Evolutionary conservation across 2,329 filamentous ascomycete species (phyloP), one percentile per base, ranked within the genome.

Genomic region (Alternaria consortialis): DNA sequence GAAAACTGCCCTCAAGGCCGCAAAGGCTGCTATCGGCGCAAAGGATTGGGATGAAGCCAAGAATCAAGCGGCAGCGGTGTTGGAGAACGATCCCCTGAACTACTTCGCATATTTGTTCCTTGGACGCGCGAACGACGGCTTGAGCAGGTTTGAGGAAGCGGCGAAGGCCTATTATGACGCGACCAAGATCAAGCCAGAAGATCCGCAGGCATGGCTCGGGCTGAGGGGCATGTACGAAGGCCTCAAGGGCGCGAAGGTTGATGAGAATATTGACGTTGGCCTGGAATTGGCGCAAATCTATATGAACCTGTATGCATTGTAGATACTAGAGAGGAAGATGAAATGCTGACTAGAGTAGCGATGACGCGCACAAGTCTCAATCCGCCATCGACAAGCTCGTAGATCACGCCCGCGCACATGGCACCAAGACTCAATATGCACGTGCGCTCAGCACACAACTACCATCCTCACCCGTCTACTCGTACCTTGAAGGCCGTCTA

Each of bases 101-200:
- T 95, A 97, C 79, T 92, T 94, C 78, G 93, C 88, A 86, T 87
- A 92, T 66, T 85, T 98, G n/a, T 96, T 97, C 74, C 83, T 97
- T 17, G 95, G 92, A 2, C 92, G 96, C 76, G 91, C 92, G 2
- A 83, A 90, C 46, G 93, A 97, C 77, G 95, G 93, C 76, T 86
- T 90, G 63, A 87, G 88, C 62, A 86, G 88, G 62, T 80, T 85
- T 7, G 88, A 91, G 7, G 90, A 92, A 40, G 89, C 95, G 0
- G 93, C 95, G 69, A 86, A 85, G 34, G 87, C 89, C 1, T 98
- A 98, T 78, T 83, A 85, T 40, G 84, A 86, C 32, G 95, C 94
- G 1, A 87, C 91, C 6, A 83, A 84, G 20, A 82, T 92, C 63
- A 94, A 92, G 66, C 87, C 89, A 1, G 83, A 87, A 17, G 93